These are phyloP conservation scores for Penicillium corylophilum DNA, from an alignment of 2,329 filamentous ascomycete species.

Conservation along the genomic window DNA sequence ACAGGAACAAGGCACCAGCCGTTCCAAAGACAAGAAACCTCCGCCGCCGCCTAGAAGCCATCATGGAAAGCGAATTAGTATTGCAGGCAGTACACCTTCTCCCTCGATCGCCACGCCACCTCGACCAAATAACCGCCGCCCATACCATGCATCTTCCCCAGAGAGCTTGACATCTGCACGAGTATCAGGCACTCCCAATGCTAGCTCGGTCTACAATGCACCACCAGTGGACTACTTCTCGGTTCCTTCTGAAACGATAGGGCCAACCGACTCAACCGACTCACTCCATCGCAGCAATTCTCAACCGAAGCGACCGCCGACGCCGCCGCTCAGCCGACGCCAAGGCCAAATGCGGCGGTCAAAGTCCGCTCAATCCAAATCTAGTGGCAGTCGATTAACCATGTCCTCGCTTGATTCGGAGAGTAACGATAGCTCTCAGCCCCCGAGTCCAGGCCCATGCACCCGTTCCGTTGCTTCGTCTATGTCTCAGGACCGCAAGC, in stretches of 20 bases:
- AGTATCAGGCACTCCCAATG: conserved; percentile 13
- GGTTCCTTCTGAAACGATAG: conserved; percentile 12
- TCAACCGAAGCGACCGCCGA: conserved; percentile 45
- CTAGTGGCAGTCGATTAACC: conserved; percentile 33
- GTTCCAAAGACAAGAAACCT: conserved; percentile 60
- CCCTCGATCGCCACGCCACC: conserved; percentile 23
- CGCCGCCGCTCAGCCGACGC: conserved; percentile 50
- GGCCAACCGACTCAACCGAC: conserved; percentile 16
- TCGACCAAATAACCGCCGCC: conserved; percentile 27
- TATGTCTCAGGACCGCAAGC: conserved; percentile 16
- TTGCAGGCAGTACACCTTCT: conserved; percentile 29
- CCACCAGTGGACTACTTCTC: conserved; percentile 35
- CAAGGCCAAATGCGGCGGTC: conserved; percentile 46
- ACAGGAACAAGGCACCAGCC: conserved; percentile 50
- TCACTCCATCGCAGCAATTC: conserved; percentile 32
- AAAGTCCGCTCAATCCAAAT: conserved; percentile 35
- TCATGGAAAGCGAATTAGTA: conserved; percentile 71
- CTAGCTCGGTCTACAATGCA: conserved; percentile 39
- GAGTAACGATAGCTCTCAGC: conserved; percentile 31
- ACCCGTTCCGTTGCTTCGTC: conserved; percentile 12
- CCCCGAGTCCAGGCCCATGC: conserved; percentile 30
- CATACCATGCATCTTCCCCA: conserved; percentile 25
- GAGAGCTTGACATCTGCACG: conserved; percentile 20
- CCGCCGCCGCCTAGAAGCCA: conserved; percentile 71
- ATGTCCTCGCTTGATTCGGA: conserved; percentile 49